These are phyloP conservation scores for Spinacia oleracea DNA, from an alignment of 179 eudicot genomes.

Conservation along the genomic window DNA sequence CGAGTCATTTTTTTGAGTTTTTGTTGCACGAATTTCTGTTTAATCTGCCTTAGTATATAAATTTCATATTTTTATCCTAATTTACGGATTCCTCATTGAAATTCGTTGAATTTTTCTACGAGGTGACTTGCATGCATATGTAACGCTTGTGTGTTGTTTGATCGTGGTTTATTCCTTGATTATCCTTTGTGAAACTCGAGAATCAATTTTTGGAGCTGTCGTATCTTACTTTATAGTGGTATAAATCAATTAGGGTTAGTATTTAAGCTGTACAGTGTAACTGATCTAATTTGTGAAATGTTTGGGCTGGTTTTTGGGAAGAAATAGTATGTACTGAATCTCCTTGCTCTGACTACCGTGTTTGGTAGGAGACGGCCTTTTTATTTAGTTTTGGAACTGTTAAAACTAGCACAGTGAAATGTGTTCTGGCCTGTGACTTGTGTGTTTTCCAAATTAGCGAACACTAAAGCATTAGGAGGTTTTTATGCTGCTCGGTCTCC, in stretches of 20 bases:
- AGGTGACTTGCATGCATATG: conserved; percentile 16
- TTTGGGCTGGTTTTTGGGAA: not conserved
- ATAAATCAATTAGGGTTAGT: too few relatives aligned
- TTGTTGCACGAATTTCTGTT: not conserved
- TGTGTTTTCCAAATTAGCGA: not conserved
- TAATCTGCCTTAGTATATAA: not conserved
- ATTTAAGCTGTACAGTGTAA: too few relatives aligned
- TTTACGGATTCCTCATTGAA: not conserved
- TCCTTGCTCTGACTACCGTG: not conserved
- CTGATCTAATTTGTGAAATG: too few relatives aligned
- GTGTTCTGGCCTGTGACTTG: too few relatives aligned
- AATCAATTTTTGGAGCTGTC: not conserved
- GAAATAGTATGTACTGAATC: not conserved
- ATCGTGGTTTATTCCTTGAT: not conserved
- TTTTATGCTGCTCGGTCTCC: not conserved
- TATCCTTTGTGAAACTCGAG: conserved; percentile 1
- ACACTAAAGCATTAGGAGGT: not conserved
- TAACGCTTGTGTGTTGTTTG: not conserved
- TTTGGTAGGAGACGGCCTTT: not conserved
- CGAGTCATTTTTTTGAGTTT: not conserved
- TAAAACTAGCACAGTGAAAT: not conserved
- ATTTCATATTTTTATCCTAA: not conserved
- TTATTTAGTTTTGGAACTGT: too few relatives aligned
- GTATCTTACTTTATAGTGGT: too few relatives aligned
- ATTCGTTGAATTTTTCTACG: not conserved